Evolutionary conservation across 2,329 filamentous ascomycete genomes (phyloP), one percentile per base, ranked within the genome.

Genomic region (Colletotrichum horii): DNA sequence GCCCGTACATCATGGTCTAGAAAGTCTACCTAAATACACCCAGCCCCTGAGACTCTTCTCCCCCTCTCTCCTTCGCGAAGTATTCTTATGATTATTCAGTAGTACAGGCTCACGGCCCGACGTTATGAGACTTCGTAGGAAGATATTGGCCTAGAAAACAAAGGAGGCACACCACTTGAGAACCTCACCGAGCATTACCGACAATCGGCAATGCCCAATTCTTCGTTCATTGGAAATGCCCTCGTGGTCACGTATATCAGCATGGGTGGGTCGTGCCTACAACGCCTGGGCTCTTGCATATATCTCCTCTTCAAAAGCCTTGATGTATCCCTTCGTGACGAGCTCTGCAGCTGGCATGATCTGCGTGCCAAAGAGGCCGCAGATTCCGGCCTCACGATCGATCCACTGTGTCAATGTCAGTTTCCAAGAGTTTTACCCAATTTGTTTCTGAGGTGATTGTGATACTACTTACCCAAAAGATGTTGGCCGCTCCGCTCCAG

Each of bases 401-500:
- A 84, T 76, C 71, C 80, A 81, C 80, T 83, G 0, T 16, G 8
- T n/a, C 32, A 36, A 58, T 24, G 43, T 60, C 14, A 71, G 69
- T 28, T 52, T 43, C 3, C 14, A 4, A 30, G 1, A 24, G 2
- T 58, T 26, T 24, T 38, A 4, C 4, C n/a, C 3, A 5, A n/a
- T 16, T 36, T 22, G 8, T 14, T 16, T 14, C 16, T 19, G 5
- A 62, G 26, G 6, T 19, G 19, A 1, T 52, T 14, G 38, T 3
- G 22, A 38, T 12, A 15, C 76, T 79, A 79, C 87, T 78, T 76
- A 85, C 84, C 88, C 88, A 90, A 26, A 84, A 83, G 5, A 86
- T 77, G 79, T 89, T 89, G 11, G 84, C 81, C 71, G 86, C 83
- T 1, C 88, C 88, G 62, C 83, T 81, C 88, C 88, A 89, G 4